Base-by-base conservation (phyloP, 2,329 filamentous ascomycete genomes). In the Claviceps monticola region DNA sequence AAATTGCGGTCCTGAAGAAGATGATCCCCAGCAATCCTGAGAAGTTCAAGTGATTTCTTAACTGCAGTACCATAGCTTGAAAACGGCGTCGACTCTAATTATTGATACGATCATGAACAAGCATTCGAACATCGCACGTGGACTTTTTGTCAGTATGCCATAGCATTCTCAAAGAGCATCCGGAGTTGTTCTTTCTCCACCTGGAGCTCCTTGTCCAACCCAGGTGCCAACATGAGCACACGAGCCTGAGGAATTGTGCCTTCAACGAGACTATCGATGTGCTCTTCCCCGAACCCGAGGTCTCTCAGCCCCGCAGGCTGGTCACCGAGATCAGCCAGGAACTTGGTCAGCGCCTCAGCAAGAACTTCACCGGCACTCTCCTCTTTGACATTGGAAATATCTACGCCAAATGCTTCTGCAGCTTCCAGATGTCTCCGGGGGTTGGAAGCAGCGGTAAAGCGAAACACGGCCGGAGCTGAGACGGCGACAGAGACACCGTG, bases 401-500 rank as follows among this genome's bases (percentile, higher is more conserved):
- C 93, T 1, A 94, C 86, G 2, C 91, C 93, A 58, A 98, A 97
- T 0, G 79, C 82, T 66, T 95, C 89, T 0, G 93, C 91, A 0
- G 91, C 93, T 4, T 83, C 81, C 38, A 98, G 71, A 71, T 98
- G 93, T 9, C 93, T 82, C 50, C 95, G 88, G 0, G 93, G 93
- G 63, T 97, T 97, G 1, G 87, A 93, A 1, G 91, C 78, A 0
- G 77, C 91, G 0, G 91, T 98, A 70, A 97, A 97, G 34, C 80
- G 82, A 78, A 97, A 98, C 1, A 97, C 91, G 1, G 91, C 86
- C 0, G 93, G 91, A 0, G 91, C 88, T 0, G 88, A 91, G 6
- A 97, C 91, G 3, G 90, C 93, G 1, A 98, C 93, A 1, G 86
- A 91, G 23, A 98, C 93, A 50, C 93, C 93, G 66, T 98, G 93